A percentile compares a stretch with the other conserved stretches of the same genome.
Evolutionary conservation across 148 eudicot species (phyloP).

Genomic region (Drosera capensis): DNA sequence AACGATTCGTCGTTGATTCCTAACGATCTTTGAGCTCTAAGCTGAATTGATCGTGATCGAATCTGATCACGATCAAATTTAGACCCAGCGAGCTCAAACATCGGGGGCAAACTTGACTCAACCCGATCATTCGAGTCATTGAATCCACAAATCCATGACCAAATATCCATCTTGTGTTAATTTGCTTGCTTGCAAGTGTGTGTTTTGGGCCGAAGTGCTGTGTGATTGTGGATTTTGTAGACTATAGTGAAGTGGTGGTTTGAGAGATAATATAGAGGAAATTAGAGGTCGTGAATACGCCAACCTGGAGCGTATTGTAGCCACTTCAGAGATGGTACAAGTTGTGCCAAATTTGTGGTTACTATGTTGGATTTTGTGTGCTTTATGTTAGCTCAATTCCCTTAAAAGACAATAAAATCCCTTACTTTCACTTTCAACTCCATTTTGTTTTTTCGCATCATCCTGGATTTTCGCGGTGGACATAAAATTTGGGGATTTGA

Average conservation of each 20-base stretch:
- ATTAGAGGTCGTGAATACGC: constrained; percentile 35
- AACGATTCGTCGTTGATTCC: constrained; percentile 12
- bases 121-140: constrained; percentile 39
- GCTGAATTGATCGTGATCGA: constrained; percentile 35
- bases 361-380: not conserved
- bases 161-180: constrained; percentile 40
- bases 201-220: not conserved
- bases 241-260: not conserved
- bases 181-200: not conserved
- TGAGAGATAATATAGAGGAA: constrained; percentile 38
- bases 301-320: constrained; percentile 42
- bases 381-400: not conserved
- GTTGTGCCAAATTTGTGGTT: not conserved
- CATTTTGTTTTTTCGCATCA: too few relatives aligned
- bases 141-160: constrained; percentile 85
- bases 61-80: not conserved
- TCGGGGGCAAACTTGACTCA: constrained; percentile 26
- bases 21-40: constrained; percentile 34
- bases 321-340: constrained; percentile 17
- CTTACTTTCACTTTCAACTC: too few relatives aligned
- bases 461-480: too few relatives aligned
- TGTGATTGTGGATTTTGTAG: not conserved
- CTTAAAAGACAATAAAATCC: not conserved
- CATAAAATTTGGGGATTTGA: too few relatives aligned
- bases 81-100: constrained; percentile 33